These are phyloP conservation scores for Saccharomyces hybrid DNA, from an alignment of 1,139 yeast species.

Conservation along the genomic window DNA sequence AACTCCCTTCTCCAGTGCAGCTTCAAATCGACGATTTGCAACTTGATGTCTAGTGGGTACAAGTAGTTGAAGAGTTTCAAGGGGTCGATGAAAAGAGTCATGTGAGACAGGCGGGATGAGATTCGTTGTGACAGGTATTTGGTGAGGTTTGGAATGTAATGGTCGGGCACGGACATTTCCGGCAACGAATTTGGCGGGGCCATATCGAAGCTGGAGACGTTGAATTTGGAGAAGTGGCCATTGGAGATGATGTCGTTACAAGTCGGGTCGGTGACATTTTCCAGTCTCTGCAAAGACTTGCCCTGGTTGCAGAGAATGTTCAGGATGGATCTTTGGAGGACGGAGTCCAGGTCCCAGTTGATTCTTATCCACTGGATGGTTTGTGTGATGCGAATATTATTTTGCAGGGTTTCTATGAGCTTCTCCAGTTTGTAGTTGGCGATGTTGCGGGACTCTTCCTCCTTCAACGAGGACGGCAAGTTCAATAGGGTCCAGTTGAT, in stretches of 20 bases:
- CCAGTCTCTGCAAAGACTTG: constrained; percentile 30
- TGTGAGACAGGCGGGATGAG: constrained; percentile 26
- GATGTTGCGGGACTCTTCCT: constrained; percentile 26
- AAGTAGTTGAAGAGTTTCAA: constrained; percentile 32
- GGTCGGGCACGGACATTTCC: constrained; percentile 24
- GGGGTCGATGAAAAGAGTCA: constrained; percentile 36
- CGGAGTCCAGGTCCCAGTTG: constrained; percentile 36
- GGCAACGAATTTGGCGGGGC: constrained; percentile 39
- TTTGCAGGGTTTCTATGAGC: constrained; percentile 26
- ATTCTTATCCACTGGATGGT: constrained; percentile 35
- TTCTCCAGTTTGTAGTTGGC: constrained; percentile 26
- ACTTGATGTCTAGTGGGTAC: constrained; percentile 26
- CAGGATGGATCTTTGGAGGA: constrained; percentile 29
- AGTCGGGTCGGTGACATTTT: constrained; percentile 35
- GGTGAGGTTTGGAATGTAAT: constrained; percentile 29
- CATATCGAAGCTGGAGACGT: constrained; percentile 34
- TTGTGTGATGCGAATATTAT: constrained; percentile 17
- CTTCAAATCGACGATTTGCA: constrained; percentile 34
- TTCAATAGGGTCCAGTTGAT: constrained; percentile 31
- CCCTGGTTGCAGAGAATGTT: constrained; percentile 26
- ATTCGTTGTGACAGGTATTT: constrained; percentile 26
- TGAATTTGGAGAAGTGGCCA: constrained; percentile 21
- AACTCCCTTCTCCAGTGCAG: constrained; percentile 37
- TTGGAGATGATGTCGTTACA: constrained; percentile 32
- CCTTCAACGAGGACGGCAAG: constrained; percentile 27